Percentiles rank a stretch among this genome's conserved stretches.
These are phyloP conservation scores for Thalassiosira livingstoniorum DNA, from an alignment of 352 stramenopile genomes.

Conservation along the genomic window DNA sequence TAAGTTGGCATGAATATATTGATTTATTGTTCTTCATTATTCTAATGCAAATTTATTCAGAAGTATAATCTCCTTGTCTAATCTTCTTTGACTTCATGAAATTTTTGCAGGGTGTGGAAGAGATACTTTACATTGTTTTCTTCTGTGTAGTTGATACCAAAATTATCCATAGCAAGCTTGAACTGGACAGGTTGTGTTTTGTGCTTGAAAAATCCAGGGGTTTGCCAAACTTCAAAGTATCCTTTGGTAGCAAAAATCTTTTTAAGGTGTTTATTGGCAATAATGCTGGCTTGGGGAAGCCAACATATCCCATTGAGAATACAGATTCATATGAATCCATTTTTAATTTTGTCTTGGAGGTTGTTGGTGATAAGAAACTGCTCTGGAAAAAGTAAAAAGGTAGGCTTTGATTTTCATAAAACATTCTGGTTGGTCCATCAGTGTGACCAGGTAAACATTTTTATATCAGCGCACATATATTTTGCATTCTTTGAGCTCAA, in stretches of 20 bases:
- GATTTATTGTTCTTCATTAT: background rate
- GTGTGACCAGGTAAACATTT: too few relatives aligned
- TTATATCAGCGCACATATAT: too few relatives aligned
- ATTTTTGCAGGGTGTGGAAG: too few relatives aligned
- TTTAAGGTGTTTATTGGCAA: background rate
- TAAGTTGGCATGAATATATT: background rate
- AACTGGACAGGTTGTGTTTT: background rate
- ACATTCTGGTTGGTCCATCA: background rate
- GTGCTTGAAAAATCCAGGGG: constrained; percentile 9
- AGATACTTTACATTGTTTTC: too few relatives aligned
- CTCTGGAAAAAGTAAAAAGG: constrained; percentile 1
- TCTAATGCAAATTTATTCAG: background rate
- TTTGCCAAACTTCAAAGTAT: constrained; percentile 1
- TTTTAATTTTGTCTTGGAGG: background rate
- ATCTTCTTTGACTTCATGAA: background rate
- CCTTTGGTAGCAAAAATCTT: background rate
- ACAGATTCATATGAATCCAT: background rate
- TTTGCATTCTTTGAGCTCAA: too few relatives aligned
- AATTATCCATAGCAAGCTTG: constrained; percentile 4
- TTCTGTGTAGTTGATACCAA: background rate
- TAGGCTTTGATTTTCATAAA: background rate
- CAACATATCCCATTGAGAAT: too few relatives aligned
- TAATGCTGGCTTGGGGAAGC: background rate
- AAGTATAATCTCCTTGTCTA: background rate
- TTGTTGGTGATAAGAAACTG: background rate